These are phyloP conservation scores for Ammopiptanthus mongolicus DNA, from an alignment of 306 rosid species.

Conservation along the genomic window DNA sequence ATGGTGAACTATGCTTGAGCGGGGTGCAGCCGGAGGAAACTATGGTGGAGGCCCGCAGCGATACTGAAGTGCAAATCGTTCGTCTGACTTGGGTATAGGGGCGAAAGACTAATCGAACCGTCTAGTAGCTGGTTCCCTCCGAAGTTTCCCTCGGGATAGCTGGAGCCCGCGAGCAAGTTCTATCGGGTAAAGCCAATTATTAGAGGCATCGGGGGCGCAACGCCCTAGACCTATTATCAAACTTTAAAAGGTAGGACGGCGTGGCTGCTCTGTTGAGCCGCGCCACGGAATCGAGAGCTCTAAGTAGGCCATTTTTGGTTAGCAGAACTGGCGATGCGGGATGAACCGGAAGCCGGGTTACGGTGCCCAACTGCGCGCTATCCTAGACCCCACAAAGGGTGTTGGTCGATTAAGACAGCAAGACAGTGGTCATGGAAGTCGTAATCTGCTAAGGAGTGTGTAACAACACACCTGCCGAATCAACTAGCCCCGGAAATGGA, in stretches of 20 bases:
- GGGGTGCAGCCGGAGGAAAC: constrained; percentile 39
- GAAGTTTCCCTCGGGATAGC: constrained; percentile 20
- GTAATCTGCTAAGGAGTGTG: no score
- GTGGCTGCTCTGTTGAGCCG: not conserved
- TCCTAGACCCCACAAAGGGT: not conserved
- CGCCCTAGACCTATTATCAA: constrained; percentile 9
- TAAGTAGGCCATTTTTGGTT: constrained; percentile 1
- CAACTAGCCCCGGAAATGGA: no score
- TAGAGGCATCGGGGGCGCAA: constrained; percentile 4
- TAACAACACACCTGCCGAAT: no score
- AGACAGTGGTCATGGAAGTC: not conserved
- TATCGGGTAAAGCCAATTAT: constrained; percentile 8
- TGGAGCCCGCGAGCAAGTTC: not conserved
- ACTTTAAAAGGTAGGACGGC: constrained; percentile 4
- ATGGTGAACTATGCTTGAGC: constrained; percentile 48
- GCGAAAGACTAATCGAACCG: constrained; percentile 24
- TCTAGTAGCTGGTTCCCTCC: constrained; percentile 21
- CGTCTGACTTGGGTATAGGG: constrained; percentile 14
- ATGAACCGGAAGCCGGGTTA: not conserved
- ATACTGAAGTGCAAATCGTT: constrained; percentile 13
- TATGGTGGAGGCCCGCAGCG: constrained; percentile 14
- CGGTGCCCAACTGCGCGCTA: not conserved
- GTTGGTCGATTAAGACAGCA: not conserved
- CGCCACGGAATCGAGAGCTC: not conserved
- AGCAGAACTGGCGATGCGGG: not conserved